Base-by-base conservation (phyloP, 306 rosid species). In the Malus sieversii region DNA sequence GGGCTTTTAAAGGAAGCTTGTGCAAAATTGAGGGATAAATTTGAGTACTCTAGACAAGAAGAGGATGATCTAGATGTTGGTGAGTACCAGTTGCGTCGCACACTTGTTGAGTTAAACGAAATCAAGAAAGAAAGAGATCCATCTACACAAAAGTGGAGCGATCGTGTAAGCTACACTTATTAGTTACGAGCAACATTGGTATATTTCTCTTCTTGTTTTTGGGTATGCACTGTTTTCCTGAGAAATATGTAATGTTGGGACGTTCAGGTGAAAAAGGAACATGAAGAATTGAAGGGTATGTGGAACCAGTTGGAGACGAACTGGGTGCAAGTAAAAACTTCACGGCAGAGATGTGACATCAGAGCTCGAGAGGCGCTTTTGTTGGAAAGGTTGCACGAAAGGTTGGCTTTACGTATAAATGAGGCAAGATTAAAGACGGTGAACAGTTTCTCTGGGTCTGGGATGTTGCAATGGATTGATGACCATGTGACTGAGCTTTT, bases 401-500 rank as follows among this genome's bases (percentile, higher is more conserved):
- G 77, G 60, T 51, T 73, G 77, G 69, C 45, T 29, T 61, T 44
- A 5, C 45, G 35, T 73, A 23, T 73, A 44, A 73, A 73, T 73
- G 77, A 73, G 60, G 59, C 55, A 44, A 44, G 69, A 45, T 5
- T 32, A 18, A 73, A 27, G 69, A 48, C 19, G 48, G 70, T 66
- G 46, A 66, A 61, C 18, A 27, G 63, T 61, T 61, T 60, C 30
- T 27, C 77, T 46, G 45, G 70, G 70, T 27, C 77, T 46, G 45
- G 70, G 77, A 25, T 73, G 68, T 73, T 73, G 77, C 58, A 44
- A 45, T 73, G 69, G 77, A 48, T 73, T 27, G 68, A 73, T 60
- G 77, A 73, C 52, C 77, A 73, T 73, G 77, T 73, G 77, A 73
- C 69, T 18, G 77, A 73, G 77, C 77, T 73, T 61, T 16, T 73